Conservation (phyloP, 2,329 filamentous ascomycete genomes). For the Ceratocystis eucalypticola region DNA sequence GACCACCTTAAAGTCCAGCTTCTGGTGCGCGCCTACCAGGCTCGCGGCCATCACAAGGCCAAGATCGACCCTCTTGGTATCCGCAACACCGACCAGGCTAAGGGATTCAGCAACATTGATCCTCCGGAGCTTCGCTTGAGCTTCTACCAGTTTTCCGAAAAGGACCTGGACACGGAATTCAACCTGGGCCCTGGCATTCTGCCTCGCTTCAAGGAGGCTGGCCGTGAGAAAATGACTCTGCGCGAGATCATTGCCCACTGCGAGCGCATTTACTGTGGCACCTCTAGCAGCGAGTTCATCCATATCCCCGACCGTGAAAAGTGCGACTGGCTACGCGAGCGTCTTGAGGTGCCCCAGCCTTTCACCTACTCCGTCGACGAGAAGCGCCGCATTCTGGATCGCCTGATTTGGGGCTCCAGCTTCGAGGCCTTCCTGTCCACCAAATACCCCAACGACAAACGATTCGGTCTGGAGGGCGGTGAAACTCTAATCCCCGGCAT, state of each 20-base stretch:
- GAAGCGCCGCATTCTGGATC: slow-evolving; percentile 93
- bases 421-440: slow-evolving; percentile 92
- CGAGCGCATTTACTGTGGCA: slow-evolving; percentile 91
- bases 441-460: slow-evolving; percentile 99
- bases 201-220: slow-evolving; percentile 79
- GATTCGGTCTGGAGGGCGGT: slow-evolving; percentile 94
- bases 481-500: slow-evolving; percentile 96
- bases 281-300: slow-evolving; percentile 97
- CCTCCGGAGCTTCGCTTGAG: slow-evolving; percentile 88
- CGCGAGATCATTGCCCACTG: slow-evolving; percentile 87
- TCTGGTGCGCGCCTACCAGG: slow-evolving; percentile 92
- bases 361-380: slow-evolving; percentile 98
- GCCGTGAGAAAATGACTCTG: slow-evolving; percentile 88
- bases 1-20: slow-evolving; percentile 90
- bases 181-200: slow-evolving; percentile 86
- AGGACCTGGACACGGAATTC: slow-evolving; percentile 86
- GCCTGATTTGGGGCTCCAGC: slow-evolving; percentile 95
- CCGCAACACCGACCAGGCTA: slow-evolving; percentile 55
- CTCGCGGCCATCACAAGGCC: slow-evolving; percentile 94
- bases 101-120: slow-evolving; percentile 72
- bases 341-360: slow-evolving; percentile 81
- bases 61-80: slow-evolving; percentile 95
- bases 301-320: slow-evolving; percentile 95
- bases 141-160: slow-evolving; percentile 89
- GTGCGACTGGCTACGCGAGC: slow-evolving; percentile 95